These are phyloP conservation scores for Tetrapisispora pingtungensis DNA, from an alignment of 805 yeast genomes.

Conservation along the genomic window DNA sequence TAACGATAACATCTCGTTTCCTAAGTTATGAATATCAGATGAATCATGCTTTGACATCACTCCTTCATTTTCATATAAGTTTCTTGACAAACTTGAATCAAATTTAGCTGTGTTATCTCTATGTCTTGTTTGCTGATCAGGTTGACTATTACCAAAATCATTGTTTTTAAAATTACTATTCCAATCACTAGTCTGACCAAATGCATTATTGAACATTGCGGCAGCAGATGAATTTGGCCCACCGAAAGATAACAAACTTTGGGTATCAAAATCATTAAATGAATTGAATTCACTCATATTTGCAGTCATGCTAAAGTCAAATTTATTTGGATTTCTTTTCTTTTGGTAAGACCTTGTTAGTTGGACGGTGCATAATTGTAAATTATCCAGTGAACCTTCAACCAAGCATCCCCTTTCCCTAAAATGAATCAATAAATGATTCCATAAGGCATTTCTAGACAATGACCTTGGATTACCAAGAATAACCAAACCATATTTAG, in stretches of 20 bases:
- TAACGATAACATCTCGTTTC: conserved; percentile 1
- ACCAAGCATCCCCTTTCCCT: conserved; percentile 81
- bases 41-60: neutral
- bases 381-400: conserved; percentile 75
- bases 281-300: conserved; percentile 13
- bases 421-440: conserved; percentile 62
- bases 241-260: conserved; percentile 27
- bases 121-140: conserved; percentile 4
- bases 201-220: conserved; percentile 11
- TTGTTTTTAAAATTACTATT: conserved; percentile 18
- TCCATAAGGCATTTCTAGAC: conserved; percentile 66
- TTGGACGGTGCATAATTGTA: conserved; percentile 62
- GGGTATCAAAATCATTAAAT: conserved; percentile 25
- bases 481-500: conserved; percentile 68
- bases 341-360: conserved; percentile 28
- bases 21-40: neutral
- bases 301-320: conserved; percentile 15
- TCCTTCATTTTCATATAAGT: conserved; percentile 10
- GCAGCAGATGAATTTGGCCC: conserved; percentile 8
- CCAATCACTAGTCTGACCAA: conserved; percentile 15
- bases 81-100: conserved; percentile 17
- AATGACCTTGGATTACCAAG: conserved; percentile 79
- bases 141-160: conserved; percentile 13
- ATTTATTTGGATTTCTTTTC: conserved; percentile 10
- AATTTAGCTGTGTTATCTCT: conserved; percentile 5